Conservation (phyloP, 352 stramenopile genomes). For the Phytophthora podocarpi region DNA sequence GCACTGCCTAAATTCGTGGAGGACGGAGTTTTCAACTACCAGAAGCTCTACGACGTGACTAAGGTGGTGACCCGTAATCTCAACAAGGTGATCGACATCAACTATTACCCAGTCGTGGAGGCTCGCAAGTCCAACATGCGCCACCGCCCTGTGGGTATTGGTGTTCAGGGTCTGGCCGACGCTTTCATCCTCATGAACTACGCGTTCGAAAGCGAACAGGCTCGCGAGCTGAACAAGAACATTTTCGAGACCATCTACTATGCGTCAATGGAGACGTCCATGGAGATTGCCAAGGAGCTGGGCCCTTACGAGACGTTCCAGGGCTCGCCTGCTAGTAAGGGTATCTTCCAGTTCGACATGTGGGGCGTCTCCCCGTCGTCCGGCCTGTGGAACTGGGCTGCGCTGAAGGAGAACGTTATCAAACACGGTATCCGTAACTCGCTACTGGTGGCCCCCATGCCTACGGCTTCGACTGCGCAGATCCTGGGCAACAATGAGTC, state of each 20-base stretch:
- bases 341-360: slow-evolving; percentile 98
- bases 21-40: slow-evolving; percentile 93
- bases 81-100: slow-evolving; percentile 99
- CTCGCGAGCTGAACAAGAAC: slow-evolving; percentile 95
- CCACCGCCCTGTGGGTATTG: slow-evolving; percentile 98
- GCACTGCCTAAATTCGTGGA: slow-evolving; percentile 96
- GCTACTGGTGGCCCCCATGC: slow-evolving; percentile 99
- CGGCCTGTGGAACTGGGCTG: slow-evolving; percentile 95
- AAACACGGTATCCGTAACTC: slow-evolving; percentile 98
- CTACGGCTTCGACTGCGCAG: slow-evolving; percentile 98
- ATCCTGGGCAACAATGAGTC: slow-evolving; percentile 99
- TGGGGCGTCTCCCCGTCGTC: slow-evolving; percentile 95
- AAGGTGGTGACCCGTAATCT: slow-evolving; percentile 98
- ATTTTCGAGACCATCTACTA: slow-evolving; percentile 99
- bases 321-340: slow-evolving; percentile 96
- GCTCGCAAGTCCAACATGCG: slow-evolving; percentile 95
- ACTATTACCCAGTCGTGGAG: slow-evolving; percentile 97
- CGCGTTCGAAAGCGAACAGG: slow-evolving; percentile 95
- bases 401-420: slow-evolving; percentile 93
- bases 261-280: slow-evolving; percentile 95
- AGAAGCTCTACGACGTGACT: slow-evolving; percentile 94
- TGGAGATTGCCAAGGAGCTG: slow-evolving; percentile 93
- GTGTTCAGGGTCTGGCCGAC: slow-evolving; percentile 98
- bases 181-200: slow-evolving; percentile 97
- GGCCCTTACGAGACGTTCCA: slow-evolving; percentile 97